Conservation (phyloP, 2,329 filamentous ascomycete genomes). For the Metarhizium anisopliae region DNA sequence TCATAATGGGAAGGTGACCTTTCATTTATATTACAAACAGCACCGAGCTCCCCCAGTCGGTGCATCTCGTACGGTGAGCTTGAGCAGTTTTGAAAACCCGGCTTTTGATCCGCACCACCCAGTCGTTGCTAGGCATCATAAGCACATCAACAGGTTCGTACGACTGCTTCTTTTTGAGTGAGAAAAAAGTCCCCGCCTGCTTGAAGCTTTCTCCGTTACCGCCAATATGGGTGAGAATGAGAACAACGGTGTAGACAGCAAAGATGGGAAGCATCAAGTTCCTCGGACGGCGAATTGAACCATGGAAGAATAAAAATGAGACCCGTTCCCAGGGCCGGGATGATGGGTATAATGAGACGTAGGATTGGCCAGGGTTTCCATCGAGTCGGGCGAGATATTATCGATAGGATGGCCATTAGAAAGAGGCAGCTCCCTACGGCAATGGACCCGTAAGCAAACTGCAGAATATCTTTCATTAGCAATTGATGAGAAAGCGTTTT, state of each 20-base stretch:
- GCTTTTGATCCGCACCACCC: neutral
- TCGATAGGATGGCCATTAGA: constrained; percentile 21
- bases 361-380: constrained; percentile 23
- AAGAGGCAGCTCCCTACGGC: constrained; percentile 21
- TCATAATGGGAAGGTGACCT: neutral
- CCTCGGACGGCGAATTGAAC: constrained; percentile 7
- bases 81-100: neutral
- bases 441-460: constrained; percentile 28
- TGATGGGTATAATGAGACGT: constrained; percentile 19
- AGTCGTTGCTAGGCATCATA: constrained; percentile 1
- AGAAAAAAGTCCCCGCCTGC: constrained; percentile 6
- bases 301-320: constrained; percentile 17
- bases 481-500: neutral
- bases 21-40: too few species aligned
- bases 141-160: constrained; percentile 9
- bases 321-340: constrained; percentile 20
- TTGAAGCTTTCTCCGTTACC: constrained; percentile 4
- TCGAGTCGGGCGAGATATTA: constrained; percentile 19
- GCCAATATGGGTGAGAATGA: constrained; percentile 25
- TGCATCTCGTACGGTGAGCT: neutral
- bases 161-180: constrained; percentile 5
- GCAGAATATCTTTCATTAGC: neutral
- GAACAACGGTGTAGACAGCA: constrained; percentile 23
- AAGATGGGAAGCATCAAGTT: constrained; percentile 21
- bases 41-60: too few species aligned